A percentile compares a stretch with the other conserved stretches of the same genome.
These are phyloP conservation scores for Candida palmyrensis DNA, from an alignment of 805 yeast species.

Conservation along the genomic window DNA sequence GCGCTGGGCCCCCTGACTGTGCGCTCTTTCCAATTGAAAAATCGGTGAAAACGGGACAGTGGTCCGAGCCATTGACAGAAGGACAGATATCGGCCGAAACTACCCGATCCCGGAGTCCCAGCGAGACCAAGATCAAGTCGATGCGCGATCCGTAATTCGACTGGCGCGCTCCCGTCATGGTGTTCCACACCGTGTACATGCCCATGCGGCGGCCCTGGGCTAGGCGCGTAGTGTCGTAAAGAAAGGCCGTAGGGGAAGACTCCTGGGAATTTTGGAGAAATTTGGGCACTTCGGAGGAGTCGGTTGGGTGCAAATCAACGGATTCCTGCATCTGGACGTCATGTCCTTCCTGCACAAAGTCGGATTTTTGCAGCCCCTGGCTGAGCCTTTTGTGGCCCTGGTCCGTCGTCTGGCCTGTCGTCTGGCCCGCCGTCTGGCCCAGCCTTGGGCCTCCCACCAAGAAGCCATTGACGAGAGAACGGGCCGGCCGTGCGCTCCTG, in stretches of 20 bases:
- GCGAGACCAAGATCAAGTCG: slow-evolving; percentile 59
- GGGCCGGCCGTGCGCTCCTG: slow-evolving; percentile 22
- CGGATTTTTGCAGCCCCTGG: too few relatives aligned
- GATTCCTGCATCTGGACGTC: too few relatives aligned
- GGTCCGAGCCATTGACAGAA: slow-evolving; percentile 80
- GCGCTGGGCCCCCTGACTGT: too few relatives aligned
- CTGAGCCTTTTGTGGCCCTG: too few relatives aligned
- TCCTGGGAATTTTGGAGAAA: too few relatives aligned
- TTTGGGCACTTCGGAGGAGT: too few relatives aligned
- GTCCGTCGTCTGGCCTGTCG: too few relatives aligned
- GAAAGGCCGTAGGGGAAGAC: slow-evolving; percentile 28
- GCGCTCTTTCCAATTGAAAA: too few relatives aligned
- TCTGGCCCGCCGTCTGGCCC: too few relatives aligned
- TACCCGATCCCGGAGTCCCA: slow-evolving; percentile 24
- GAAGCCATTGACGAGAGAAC: slow-evolving; percentile 25
- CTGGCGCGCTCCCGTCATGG: slow-evolving; percentile 68
- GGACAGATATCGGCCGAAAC: slow-evolving; percentile 58
- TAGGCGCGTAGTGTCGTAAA: slow-evolving; percentile 57
- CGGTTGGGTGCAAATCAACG: not conserved
- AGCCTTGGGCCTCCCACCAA: slow-evolving; percentile 5
- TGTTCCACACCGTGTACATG: slow-evolving; percentile 92
- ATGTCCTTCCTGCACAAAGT: too few relatives aligned
- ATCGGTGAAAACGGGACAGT: slow-evolving; percentile 85
- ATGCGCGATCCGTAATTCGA: slow-evolving; percentile 85
- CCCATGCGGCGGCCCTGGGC: slow-evolving; percentile 52